Evolutionary conservation across 495 filamentous ascomycete species (phyloP).

Genomic region (Amorphotheca resinae): DNA sequence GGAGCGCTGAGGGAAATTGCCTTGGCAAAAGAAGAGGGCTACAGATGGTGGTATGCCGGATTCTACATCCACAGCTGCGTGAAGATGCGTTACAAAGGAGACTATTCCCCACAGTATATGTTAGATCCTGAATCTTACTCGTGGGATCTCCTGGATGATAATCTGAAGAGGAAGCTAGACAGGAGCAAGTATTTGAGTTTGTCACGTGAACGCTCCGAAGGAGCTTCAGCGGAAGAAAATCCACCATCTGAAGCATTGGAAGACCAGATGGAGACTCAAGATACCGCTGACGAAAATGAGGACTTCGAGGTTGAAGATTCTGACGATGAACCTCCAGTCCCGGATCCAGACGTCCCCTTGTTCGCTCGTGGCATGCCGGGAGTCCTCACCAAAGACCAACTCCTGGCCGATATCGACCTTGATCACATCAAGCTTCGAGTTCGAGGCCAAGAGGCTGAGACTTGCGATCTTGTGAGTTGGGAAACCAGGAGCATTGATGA

Average conservation of each 20-base stretch:
- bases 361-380: conserved; percentile 68
- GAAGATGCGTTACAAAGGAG: conserved; percentile 86
- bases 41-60: conserved; percentile 43
- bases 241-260: background rate
- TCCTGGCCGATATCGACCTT: conserved; percentile 47
- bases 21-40: conserved; percentile 60
- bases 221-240: background rate
- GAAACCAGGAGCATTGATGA: conserved; percentile 42
- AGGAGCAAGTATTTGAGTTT: conserved; percentile 55
- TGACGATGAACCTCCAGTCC: conserved; percentile 19
- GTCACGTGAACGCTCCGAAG: conserved; percentile 32
- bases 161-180: conserved; percentile 51
- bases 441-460: conserved; percentile 20
- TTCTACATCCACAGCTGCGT: conserved; percentile 46
- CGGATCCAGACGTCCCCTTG: conserved; percentile 37
- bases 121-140: conserved; percentile 63
- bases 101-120: conserved; percentile 72
- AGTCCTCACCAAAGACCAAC: conserved; percentile 49
- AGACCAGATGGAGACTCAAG: background rate
- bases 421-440: conserved; percentile 35
- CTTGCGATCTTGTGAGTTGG: conserved; percentile 53
- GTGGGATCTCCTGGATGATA: conserved; percentile 65
- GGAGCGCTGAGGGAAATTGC: conserved; percentile 77
- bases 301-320: background rate
- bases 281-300: background rate